Conservation (phyloP, 176 grass and related monocot species). For the Juncus inflexus region DNA sequence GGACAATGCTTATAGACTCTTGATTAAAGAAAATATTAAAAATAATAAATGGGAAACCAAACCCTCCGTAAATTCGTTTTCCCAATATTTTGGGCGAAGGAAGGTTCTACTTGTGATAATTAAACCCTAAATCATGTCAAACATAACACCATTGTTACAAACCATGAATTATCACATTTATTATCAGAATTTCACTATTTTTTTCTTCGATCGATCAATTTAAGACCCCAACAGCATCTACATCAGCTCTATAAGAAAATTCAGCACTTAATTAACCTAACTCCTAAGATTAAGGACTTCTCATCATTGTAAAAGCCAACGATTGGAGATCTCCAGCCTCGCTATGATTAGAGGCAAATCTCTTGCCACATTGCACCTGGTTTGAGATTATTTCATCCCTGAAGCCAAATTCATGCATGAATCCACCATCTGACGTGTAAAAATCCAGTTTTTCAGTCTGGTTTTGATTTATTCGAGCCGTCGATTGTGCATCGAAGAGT, state of each 20-base stretch:
- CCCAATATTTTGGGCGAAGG: no score
- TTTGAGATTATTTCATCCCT: constrained; percentile 39
- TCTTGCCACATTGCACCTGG: constrained; percentile 53
- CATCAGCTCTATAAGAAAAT: constrained; percentile 1
- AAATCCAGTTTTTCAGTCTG: constrained; percentile 31
- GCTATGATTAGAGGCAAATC: constrained; percentile 28
- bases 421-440: constrained; percentile 7
- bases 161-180: no score
- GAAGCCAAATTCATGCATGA: constrained; percentile 39
- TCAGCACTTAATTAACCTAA: background rate
- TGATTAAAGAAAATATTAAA: no score
- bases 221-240: background rate
- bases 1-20: no score
- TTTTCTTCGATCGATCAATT: no score
- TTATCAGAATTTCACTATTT: no score
- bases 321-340: constrained; percentile 72
- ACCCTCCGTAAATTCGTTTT: no score
- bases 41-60: no score
- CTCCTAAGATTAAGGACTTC: constrained; percentile 50
- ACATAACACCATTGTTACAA: no score
- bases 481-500: constrained; percentile 31
- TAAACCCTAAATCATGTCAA: no score
- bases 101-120: no score
- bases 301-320: constrained; percentile 78
- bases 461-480: constrained; percentile 40